Evolutionary conservation across 495 filamentous ascomycete genomes (phyloP).

Genomic region (Penicillium samsonianum): DNA sequence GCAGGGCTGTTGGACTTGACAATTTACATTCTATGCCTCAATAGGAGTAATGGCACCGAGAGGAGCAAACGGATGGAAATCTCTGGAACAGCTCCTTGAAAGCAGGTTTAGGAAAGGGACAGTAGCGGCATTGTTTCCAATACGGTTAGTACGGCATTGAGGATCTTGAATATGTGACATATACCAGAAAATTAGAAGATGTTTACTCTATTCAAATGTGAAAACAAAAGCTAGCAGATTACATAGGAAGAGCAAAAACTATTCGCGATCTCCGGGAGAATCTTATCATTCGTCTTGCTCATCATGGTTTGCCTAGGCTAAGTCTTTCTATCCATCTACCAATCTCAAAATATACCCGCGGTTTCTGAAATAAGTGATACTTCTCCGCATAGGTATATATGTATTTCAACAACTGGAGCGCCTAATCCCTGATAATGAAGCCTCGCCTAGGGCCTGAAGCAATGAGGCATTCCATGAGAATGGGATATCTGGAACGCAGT

Average conservation of each 20-base stretch:
- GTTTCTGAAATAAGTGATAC: not conserved
- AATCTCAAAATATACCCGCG: not conserved
- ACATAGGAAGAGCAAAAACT: not conserved
- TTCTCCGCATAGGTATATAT: not conserved
- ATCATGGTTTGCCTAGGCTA: not conserved
- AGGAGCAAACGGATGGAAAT: too few relatives aligned
- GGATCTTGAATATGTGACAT: not conserved
- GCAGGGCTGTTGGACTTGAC: too few relatives aligned
- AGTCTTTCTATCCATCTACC: slow-evolving; percentile 3
- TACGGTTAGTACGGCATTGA: not conserved
- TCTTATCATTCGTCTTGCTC: not conserved
- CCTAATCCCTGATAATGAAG: not conserved
- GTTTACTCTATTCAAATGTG: too few relatives aligned
- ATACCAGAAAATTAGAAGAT: too few relatives aligned
- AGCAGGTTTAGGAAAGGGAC: too few relatives aligned
- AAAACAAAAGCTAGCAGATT: not conserved
- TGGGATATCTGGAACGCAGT: not conserved
- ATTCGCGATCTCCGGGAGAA: not conserved
- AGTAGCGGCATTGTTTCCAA: too few relatives aligned
- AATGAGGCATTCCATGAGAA: not conserved
- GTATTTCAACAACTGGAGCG: not conserved
- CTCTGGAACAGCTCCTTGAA: too few relatives aligned
- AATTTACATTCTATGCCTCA: too few relatives aligned
- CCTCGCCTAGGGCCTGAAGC: not conserved
- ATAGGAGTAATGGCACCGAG: too few relatives aligned